phyloP scores from a whole-genome alignment of 2,329 filamentous ascomycete genomes.

The Ceratocystis diversiconidia region DNA sequence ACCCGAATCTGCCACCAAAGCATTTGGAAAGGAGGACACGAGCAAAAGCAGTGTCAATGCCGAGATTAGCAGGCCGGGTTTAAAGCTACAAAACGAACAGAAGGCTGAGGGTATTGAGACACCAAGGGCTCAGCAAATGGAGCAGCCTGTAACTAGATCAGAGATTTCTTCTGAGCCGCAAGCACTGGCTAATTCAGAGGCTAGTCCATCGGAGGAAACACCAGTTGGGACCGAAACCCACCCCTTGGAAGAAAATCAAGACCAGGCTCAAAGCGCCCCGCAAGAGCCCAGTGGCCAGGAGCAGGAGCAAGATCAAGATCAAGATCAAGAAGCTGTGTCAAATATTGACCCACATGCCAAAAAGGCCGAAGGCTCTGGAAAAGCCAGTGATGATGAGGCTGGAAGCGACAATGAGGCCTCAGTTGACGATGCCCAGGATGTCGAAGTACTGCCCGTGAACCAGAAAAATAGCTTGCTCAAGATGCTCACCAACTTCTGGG shows the following conservation, averaged over 20 bases:
- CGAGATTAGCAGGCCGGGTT: neutral
- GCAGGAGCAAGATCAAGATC: slow-evolving; percentile 9
- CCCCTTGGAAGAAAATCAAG: slow-evolving; percentile 20
- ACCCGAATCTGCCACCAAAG: neutral
- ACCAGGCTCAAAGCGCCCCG: slow-evolving; percentile 20
- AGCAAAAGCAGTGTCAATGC: no score
- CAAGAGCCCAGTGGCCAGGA: slow-evolving; percentile 19
- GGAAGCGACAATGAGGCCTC: slow-evolving; percentile 60
- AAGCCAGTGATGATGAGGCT: slow-evolving; percentile 55
- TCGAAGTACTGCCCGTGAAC: slow-evolving; percentile 71
- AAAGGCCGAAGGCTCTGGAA: slow-evolving; percentile 31
- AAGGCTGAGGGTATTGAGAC: neutral
- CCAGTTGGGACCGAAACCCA: slow-evolving; percentile 15
- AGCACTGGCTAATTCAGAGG: slow-evolving; percentile 17
- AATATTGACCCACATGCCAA: slow-evolving; percentile 17
- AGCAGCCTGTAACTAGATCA: neutral
- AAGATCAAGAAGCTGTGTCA: slow-evolving; percentile 17
- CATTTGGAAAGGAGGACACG: neutral
- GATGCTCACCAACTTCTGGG: slow-evolving; percentile 95
- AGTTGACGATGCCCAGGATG: slow-evolving; percentile 36
- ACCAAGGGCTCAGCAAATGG: neutral
- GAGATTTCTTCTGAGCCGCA: slow-evolving; percentile 17
- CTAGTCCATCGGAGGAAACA: neutral
- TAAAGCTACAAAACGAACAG: neutral
- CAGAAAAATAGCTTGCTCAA: slow-evolving; percentile 90